A percentile compares a stretch with the other conserved stretches of the same genome.
Conservation (phyloP, 2,329 filamentous ascomycete genomes). For the Pseudogymnoascus sp. region DNA sequence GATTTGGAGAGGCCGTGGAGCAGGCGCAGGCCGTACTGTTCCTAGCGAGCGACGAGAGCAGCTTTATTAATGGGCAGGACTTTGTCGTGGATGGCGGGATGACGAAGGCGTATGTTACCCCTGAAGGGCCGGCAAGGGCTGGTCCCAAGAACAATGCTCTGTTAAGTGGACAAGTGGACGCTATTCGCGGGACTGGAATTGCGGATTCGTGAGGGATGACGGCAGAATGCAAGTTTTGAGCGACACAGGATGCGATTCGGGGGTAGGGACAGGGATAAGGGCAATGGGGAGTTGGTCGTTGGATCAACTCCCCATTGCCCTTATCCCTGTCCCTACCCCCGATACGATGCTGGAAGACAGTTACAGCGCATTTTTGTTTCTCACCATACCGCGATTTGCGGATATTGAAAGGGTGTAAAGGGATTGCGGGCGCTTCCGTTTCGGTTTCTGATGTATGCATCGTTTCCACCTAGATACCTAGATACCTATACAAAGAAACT, state of each 20-base stretch:
- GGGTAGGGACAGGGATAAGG: background rate
- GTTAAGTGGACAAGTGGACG: slow-evolving; percentile 27
- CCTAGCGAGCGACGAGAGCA: slow-evolving; percentile 65
- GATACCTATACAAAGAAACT: background rate
- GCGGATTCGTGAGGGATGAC: background rate
- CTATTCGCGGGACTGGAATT: slow-evolving; percentile 18
- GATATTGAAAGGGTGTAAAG: background rate
- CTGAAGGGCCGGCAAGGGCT: slow-evolving; percentile 48
- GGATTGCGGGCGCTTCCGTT: background rate
- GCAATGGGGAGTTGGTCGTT: background rate
- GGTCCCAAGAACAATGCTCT: slow-evolving; percentile 42
- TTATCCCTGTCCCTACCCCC: background rate
- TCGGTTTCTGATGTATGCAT: background rate
- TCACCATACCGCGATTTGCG: background rate
- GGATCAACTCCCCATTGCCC: background rate
- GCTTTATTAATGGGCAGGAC: slow-evolving; percentile 68
- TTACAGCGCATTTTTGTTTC: slow-evolving; percentile 5
- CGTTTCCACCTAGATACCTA: slow-evolving; percentile 3
- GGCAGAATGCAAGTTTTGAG: background rate
- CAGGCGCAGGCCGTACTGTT: slow-evolving; percentile 69
- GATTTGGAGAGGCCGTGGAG: slow-evolving; percentile 71
- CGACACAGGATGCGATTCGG: background rate
- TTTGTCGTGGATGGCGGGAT: slow-evolving; percentile 95
- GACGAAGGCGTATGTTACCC: slow-evolving; percentile 79
- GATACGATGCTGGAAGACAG: background rate